Evolutionary conservation across 2,329 filamentous ascomycete genomes (phyloP).

Genomic region (Fusarium pseudoanthophilum): DNA sequence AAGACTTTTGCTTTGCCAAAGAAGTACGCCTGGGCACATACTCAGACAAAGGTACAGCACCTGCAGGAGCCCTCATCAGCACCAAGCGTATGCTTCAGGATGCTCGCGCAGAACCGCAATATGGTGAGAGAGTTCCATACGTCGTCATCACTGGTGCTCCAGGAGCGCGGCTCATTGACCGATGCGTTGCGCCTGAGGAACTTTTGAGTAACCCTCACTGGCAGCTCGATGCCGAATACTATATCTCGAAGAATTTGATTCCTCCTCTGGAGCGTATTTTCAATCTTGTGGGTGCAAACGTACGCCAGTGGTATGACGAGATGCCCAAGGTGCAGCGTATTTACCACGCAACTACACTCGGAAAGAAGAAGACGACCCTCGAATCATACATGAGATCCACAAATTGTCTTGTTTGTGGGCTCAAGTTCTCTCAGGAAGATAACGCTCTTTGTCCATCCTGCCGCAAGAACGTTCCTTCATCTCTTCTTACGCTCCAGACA

Average conservation of each 20-base stretch:
- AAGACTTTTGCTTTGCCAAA: slow-evolving; percentile 95
- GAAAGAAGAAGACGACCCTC: slow-evolving; percentile 74
- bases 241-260: slow-evolving; percentile 95
- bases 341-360: slow-evolving; percentile 49
- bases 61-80: slow-evolving; percentile 89
- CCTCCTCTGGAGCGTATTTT: slow-evolving; percentile 96
- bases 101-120: slow-evolving; percentile 87
- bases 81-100: slow-evolving; percentile 88
- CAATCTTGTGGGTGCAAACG: slow-evolving; percentile 92
- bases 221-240: slow-evolving; percentile 93
- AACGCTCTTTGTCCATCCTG: slow-evolving; percentile 69
- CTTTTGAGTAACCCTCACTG: slow-evolving; percentile 80
- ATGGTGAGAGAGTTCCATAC: slow-evolving; percentile 94
- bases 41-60: slow-evolving; percentile 77
- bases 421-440: slow-evolving; percentile 44
- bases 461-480: slow-evolving; percentile 62
- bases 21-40: slow-evolving; percentile 94
- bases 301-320: slow-evolving; percentile 92
- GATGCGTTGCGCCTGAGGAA: slow-evolving; percentile 88
- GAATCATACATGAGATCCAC: slow-evolving; percentile 91
- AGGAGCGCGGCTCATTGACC: slow-evolving; percentile 84
- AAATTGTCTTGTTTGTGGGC: slow-evolving; percentile 78
- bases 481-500: slow-evolving; percentile 71
- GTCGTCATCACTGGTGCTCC: slow-evolving; percentile 91
- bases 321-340: slow-evolving; percentile 92